Evolutionary conservation across 75 land plant species (phyloP), one percentile per base, ranked within the genome.

Genomic region (Pinus albicaulis): DNA sequence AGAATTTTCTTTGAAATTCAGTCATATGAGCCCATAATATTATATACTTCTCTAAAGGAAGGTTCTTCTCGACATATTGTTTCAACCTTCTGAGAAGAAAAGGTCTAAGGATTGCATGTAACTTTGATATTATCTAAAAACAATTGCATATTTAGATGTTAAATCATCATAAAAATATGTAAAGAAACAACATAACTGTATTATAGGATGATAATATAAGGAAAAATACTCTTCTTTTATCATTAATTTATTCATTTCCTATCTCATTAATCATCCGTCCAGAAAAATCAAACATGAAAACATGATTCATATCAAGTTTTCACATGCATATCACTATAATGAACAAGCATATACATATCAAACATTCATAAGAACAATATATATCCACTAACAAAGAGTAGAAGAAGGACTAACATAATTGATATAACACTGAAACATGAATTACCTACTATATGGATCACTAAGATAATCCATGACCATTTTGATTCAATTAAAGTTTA

Each of bases 21-120:
- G 81, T 77, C 87, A 85, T 85, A 23, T 72, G 80, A 11, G 87
- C 86, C 57, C 82, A 85, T 66, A 85, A 68, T 55, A 85, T 78
- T 56, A 85, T 83, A 66, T 85, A 81, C 74, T 83, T 83, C 56
- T 86, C 83, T 57, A 25, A 36, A 5, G 88, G 88, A 24, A 86
- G 82, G 31, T 78, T 25, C 59, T 84, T 86, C 59, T 86, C 86
- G 20, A 86, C 88, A 23, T 86, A 86, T 59, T 63, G 57, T 75
- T 86, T 86, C 71, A 86, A 56, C 48, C 88, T 76, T 64, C 82
- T 74, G 24, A 86, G 75, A 56, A 86, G 61, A 72, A 86, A 86
- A 22, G 88, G 88, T 10, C 87, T 53, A 31, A 86, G 74, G 31
- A 86, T 83, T n/a, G 34, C 44, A 83, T 86, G 88, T 20, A 59